Evolutionary conservation across 2,329 filamentous ascomycete genomes (phyloP), one percentile per base, ranked within the genome.

Genomic region (Penicillium sp.): DNA sequence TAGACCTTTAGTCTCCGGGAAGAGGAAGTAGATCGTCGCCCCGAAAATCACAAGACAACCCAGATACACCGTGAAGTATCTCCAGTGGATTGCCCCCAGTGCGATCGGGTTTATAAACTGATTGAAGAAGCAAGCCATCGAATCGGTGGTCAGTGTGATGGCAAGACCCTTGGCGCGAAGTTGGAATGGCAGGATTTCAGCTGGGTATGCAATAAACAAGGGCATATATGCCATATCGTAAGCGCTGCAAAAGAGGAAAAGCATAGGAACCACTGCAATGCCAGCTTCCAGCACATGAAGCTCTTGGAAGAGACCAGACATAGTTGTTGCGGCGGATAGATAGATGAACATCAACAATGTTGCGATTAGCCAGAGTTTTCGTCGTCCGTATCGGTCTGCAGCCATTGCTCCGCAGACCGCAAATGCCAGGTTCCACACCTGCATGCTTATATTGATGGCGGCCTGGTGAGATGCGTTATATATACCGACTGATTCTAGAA

Each of bases 41-140:
- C 76, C 36, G 6, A 73, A 62, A 6, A 70, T 49, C 0, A 63
- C 63, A 9, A 77, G 41, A 36, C 75, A 73, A n/a, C 68, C 72
- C 55, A 72, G 70, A 42, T 73, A 78, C 5, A 78, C 70, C 41
- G 73, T 73, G 36, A 75, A 79, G 60, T 78, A 78, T 50, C 70
- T 73, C 74, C 76, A 79, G 0, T 57, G 65, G 15, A 78, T 72
- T 0, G 57, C 65, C 19, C 66, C 59, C 55, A 79, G 67, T 0
- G 73, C 75, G 7, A 79, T 71, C 0, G 77, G 77, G 61, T 78
- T 78, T 25, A 73, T 75, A 51, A 70, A 78, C 41, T 71, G 69
- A 59, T 78, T 77, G 65, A 77, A 77, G 33, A 61, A 62, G 65
- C 67, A 55, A 15, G 61, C 68, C 27, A 66, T 35, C 5, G 61